These are phyloP conservation scores for Porodaedalea pini DNA, from an alignment of 1,284 basidiomycete species.

Conservation along the genomic window DNA sequence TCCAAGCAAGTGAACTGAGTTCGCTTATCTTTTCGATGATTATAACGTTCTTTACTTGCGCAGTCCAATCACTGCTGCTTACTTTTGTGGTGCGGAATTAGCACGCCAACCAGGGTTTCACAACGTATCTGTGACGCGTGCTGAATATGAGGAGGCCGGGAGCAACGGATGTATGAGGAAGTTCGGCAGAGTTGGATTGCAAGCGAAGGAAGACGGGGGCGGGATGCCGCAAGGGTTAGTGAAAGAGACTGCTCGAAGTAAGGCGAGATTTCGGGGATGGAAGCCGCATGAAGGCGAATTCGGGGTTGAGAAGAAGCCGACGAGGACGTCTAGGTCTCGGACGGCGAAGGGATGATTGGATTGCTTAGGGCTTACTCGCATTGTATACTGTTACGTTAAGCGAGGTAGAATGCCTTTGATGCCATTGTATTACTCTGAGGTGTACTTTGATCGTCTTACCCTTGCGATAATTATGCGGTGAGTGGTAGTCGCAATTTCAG, in stretches of 20 bases:
- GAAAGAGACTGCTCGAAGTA: background rate
- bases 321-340: background rate
- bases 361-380: too few relatives aligned
- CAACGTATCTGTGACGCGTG: constrained; percentile 60
- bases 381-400: too few relatives aligned
- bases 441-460: too few relatives aligned
- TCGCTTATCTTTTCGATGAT: background rate
- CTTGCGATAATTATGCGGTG: too few relatives aligned
- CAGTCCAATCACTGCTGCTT: constrained; percentile 75
- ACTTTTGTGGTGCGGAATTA: constrained; percentile 62
- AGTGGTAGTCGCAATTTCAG: too few relatives aligned
- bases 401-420: too few relatives aligned
- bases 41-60: background rate
- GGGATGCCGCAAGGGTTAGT: background rate
- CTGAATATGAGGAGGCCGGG: constrained; percentile 81
- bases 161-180: constrained; percentile 68
- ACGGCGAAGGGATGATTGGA: too few relatives aligned
- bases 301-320: background rate
- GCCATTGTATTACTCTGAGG: too few relatives aligned
- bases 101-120: constrained; percentile 47
- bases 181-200: constrained; percentile 36
- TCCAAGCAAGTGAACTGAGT: constrained; percentile 57
- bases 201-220: background rate
- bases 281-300: background rate
- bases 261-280: background rate